phyloP scores from a whole-genome alignment of 1,284 basidiomycete genomes.

The Fomitopsis palustris region DNA sequence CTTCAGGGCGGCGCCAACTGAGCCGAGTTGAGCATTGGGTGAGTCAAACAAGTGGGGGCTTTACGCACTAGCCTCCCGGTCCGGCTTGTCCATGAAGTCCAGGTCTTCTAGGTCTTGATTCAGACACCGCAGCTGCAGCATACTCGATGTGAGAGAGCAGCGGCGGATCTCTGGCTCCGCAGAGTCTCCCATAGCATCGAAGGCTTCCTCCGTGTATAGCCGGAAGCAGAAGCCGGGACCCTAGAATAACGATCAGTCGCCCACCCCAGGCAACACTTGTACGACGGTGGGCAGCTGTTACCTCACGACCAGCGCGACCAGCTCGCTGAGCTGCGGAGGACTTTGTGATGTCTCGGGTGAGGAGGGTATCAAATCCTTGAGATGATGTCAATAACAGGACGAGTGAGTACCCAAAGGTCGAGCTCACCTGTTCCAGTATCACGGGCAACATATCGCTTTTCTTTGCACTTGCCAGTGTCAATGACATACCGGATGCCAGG shows the following conservation, averaged over 20 bases:
- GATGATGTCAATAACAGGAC: background rate
- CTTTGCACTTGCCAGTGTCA: conserved; percentile 94
- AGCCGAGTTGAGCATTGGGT: background rate
- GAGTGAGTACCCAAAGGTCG: background rate
- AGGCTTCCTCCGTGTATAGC: conserved; percentile 82
- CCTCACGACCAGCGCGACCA: conserved; percentile 90
- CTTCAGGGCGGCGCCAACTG: conserved; percentile 70
- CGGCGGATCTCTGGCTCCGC: conserved; percentile 87
- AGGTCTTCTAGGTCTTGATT: conserved; percentile 76
- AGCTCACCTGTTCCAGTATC: conserved; percentile 61
- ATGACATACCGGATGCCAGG: conserved; percentile 95
- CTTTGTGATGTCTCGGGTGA: conserved; percentile 84
- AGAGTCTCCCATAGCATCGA: conserved; percentile 60
- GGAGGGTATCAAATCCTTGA: conserved; percentile 83
- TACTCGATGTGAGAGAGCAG: conserved; percentile 77
- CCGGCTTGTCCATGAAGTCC: conserved; percentile 84
- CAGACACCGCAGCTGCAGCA: conserved; percentile 83
- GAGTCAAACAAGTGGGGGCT: background rate
- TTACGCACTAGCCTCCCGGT: conserved; percentile 61
- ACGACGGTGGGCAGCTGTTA: conserved; percentile 23
- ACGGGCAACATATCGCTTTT: conserved; percentile 80
- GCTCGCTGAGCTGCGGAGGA: conserved; percentile 85
- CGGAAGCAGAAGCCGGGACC: conserved; percentile 84
- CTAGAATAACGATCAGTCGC: conserved; percentile 30
- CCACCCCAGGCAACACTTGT: background rate